Evolutionary conservation across 2,329 filamentous ascomycete species (phyloP), one percentile per base, ranked within the genome.

Genomic region (Sclerotinia glacialis): DNA sequence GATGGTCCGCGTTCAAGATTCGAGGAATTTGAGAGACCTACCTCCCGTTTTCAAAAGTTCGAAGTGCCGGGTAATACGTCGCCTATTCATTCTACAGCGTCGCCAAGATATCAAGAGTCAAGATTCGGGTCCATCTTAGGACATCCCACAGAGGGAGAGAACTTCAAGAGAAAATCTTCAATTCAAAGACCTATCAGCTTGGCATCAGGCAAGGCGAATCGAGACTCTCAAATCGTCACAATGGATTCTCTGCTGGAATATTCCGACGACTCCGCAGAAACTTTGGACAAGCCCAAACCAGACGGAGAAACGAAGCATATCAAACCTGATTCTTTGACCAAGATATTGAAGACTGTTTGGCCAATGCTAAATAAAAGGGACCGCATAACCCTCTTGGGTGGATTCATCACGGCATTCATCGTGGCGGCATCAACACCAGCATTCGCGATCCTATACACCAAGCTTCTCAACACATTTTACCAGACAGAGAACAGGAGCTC

Each of bases 391-490:
- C 78, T 96, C 0, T 37, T 89, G 0, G 64, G 84, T 2, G 91
- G 88, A 1, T 78, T 92, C 12, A n/a, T 84, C 0, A 64, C 70
- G 18, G 69, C 74, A 4, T 68, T 75, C 9, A 65, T 72, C 21
- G 69, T 74, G 46, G 73, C 71, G 23, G 70, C 67, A 31, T 61
- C 69, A 26, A 76, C 74, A 5, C 75, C 93, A 0, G 79, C 86
- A 0, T 97, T 97, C 72, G 89, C 92, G 0, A 92, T 85, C 75
- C 81, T 90, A 11, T 88, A 97, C 61, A 86, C 92, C 0, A 85
- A 88, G 66, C 83, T 97, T 0, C 82, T 96, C 0, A 79, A 81
- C 2, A 88, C 88, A 0, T 92, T 95, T 75, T 91, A 89, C 77
- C 76, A 83, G 0, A 77, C 77, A 0, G 64, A 63, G 11, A 69